A percentile compares a stretch with the other conserved stretches of the same genome.
Evolutionary conservation across 2,329 filamentous ascomycete species (phyloP).

Genomic region (Fusarium sp.): DNA sequence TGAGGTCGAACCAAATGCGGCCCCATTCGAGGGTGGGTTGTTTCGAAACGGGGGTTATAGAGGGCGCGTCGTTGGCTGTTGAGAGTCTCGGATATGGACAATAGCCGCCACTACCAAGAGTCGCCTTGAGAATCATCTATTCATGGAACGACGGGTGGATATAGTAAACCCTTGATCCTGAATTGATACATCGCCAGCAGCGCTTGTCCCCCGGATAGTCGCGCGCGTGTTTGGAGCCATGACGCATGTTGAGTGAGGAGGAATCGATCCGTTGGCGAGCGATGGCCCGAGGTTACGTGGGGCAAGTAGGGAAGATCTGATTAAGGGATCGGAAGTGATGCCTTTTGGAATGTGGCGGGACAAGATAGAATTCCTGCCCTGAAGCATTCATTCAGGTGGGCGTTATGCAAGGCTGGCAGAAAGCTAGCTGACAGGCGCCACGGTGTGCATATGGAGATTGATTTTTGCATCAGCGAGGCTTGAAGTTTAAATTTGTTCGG

Average conservation of each 20-base stretch:
- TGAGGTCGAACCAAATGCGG: background rate
- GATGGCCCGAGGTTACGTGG: background rate
- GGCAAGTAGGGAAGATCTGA: background rate
- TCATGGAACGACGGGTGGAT: background rate
- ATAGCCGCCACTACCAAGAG: background rate
- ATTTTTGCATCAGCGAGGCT: background rate
- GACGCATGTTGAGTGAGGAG: slow-evolving; percentile 29
- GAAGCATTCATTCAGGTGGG: background rate
- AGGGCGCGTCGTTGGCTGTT: background rate
- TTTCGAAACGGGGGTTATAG: background rate
- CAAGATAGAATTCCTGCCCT: background rate
- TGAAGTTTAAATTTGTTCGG: background rate
- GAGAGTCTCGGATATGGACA: too few relatives aligned
- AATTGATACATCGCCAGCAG: background rate
- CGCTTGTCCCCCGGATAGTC: slow-evolving; percentile 27
- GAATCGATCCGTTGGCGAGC: slow-evolving; percentile 10
- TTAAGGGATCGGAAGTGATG: slow-evolving; percentile 11
- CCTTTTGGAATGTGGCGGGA: background rate
- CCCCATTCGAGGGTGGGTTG: background rate
- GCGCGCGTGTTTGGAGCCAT: slow-evolving; percentile 38
- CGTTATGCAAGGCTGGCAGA: background rate
- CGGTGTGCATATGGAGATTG: slow-evolving; percentile 1
- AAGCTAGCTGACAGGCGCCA: slow-evolving; percentile 3
- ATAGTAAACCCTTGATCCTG: background rate
- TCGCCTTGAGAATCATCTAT: background rate